These are phyloP conservation scores for Ophiosphaerella korrae DNA, from an alignment of 2,329 filamentous ascomycete species.

Conservation along the genomic window DNA sequence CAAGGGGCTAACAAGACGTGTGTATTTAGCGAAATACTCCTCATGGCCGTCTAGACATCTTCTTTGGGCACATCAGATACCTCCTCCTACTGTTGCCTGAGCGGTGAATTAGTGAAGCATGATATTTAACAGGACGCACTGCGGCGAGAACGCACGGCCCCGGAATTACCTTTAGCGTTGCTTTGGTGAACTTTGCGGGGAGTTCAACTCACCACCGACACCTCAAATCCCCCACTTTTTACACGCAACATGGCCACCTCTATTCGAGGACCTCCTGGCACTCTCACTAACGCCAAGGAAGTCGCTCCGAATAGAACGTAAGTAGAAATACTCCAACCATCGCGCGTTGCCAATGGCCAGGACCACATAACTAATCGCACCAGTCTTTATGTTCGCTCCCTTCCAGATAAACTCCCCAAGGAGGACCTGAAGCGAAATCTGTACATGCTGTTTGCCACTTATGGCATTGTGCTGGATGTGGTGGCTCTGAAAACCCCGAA, in stretches of 20 bases:
- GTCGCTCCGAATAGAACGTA: slow-evolving; percentile 42
- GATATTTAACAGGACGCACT: slow-evolving; percentile 3
- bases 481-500: slow-evolving; percentile 85
- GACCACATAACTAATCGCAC: slow-evolving; percentile 9
- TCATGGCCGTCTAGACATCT: slow-evolving; percentile 2
- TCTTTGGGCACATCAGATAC: not conserved
- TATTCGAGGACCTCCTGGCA: slow-evolving; percentile 30
- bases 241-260: slow-evolving; percentile 31
- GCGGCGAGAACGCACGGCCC: slow-evolving; percentile 25
- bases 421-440: slow-evolving; percentile 82
- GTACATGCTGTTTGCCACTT: slow-evolving; percentile 93
- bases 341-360: not conserved
- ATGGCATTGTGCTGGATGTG: slow-evolving; percentile 89
- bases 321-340: slow-evolving; percentile 6
- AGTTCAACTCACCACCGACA: slow-evolving; percentile 22
- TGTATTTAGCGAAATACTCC: not conserved
- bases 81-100: not conserved
- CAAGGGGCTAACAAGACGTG: not conserved
- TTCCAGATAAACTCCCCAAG: slow-evolving; percentile 90
- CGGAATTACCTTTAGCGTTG: slow-evolving; percentile 17
- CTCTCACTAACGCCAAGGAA: slow-evolving; percentile 22
- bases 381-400: slow-evolving; percentile 87
- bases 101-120: slow-evolving; percentile 3
- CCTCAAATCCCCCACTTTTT: slow-evolving; percentile 7
- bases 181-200: slow-evolving; percentile 31